Evolutionary conservation across 2,329 filamentous ascomycete genomes (phyloP), one percentile per base, ranked within the genome.

Genomic region (Plenodomus tracheiphilus): DNA sequence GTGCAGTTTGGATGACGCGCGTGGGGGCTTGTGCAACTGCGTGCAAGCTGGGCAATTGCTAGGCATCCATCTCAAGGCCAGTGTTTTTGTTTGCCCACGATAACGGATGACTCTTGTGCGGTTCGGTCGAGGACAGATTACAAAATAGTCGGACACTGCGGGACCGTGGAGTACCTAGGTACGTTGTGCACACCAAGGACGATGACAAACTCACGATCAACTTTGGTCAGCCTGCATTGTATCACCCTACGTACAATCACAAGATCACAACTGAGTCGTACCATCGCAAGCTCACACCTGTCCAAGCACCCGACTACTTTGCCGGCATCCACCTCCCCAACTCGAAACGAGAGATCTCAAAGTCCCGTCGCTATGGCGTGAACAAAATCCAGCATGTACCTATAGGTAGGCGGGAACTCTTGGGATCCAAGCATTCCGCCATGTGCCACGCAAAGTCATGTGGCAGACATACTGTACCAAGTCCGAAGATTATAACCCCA

Each of bases 351-450:
- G 35, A 38, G 13, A 38, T 15, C 19, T 11, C 7, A n/a, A 38
- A 15, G 32, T 22, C n/a, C 28, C 28, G 13, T 32, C 11, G 28
- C 6, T 11, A 32, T 8, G 28, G 28, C 28, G 28, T 32, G 6
- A 32, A 11, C 28, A 32, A 32, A 32, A 11, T n/a, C n/a, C n/a
- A n/a, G n/a, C n/a, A n/a, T n/a, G n/a, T n/a, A n/a, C n/a, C 28
- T 15, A 11, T 6, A 32, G n/a, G 28, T 11, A 32, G 34, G 59
- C 59, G 59, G 59, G 53, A 59, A 53, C 35, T 45, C 58, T 61
- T 59, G 58, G n/a, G 56, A 40, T 39, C 53, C 56, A 57, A 57
- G 56, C 53, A 53, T 54, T 57, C 58, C 58, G 58, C 58, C 21
- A 41, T 19, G 49, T 49, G 45, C 46, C 46, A 54, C 17, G 22